A percentile compares a stretch with the other conserved stretches of the same genome.
phyloP scores from a whole-genome alignment of 495 filamentous ascomycete genomes.

The Aspergillus sclerotiicarbonarius region DNA sequence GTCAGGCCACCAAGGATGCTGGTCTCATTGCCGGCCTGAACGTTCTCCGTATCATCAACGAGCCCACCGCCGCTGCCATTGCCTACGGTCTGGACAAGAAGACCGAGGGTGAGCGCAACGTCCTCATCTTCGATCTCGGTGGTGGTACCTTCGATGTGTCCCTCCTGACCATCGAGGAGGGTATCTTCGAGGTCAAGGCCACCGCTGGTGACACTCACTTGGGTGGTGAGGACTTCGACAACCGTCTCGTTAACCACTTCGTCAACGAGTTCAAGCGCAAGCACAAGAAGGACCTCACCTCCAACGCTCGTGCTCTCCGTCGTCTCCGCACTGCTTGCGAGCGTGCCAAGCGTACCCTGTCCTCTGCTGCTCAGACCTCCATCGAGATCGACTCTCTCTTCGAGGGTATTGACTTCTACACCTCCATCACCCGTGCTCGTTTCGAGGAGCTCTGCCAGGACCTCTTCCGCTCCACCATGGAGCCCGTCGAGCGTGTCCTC shows the following conservation, averaged over 20 bases:
- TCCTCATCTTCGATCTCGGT: conserved; percentile 98
- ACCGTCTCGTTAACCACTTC: conserved; percentile 95
- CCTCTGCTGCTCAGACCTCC: conserved; percentile 93
- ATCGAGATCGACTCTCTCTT: conserved; percentile 99
- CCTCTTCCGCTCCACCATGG: conserved; percentile 93
- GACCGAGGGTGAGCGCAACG: conserved; percentile 93
- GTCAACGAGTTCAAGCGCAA: conserved; percentile 90
- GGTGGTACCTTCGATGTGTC: conserved; percentile 99
- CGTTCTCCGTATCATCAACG: conserved; percentile 99
- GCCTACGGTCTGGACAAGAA: conserved; percentile 99
- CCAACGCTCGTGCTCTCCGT: conserved; percentile 94
- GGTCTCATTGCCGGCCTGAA: conserved; percentile 97
- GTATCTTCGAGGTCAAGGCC: conserved; percentile 98
- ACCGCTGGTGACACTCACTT: conserved; percentile 99
- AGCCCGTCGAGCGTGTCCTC: conserved; percentile 97
- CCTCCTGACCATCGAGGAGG: conserved; percentile 96
- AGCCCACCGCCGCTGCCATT: conserved; percentile 89
- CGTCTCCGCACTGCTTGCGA: conserved; percentile 98
- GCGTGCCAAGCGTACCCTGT: conserved; percentile 98
- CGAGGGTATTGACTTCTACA: conserved; percentile 97
- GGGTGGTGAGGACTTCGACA: conserved; percentile 99
- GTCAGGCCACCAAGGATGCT: conserved; percentile 98
- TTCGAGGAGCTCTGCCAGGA: conserved; percentile 99
- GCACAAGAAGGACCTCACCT: conserved; percentile 78
- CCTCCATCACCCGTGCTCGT: conserved; percentile 97